Evolutionary conservation across 805 yeast species (phyloP), one percentile per base, ranked within the genome.

Genomic region (Lachancea quebecensis): DNA sequence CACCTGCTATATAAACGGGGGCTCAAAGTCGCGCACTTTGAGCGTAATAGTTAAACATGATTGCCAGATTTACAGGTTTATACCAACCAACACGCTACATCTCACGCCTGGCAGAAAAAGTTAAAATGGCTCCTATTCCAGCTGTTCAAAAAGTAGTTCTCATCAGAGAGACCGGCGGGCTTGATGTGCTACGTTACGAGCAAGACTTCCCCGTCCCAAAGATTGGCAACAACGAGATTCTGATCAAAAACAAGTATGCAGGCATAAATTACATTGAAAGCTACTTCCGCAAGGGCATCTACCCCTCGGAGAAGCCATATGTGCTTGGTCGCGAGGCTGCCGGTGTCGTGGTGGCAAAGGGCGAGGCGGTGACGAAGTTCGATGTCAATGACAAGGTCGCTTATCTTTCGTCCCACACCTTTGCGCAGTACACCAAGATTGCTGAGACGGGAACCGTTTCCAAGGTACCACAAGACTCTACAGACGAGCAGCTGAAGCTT

Each of bases 261-360:
- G 98, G 98, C 30, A 68, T 88, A 56, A 88, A 88, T 56, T 85
- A 77, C 69, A 83, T 88, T 52, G 97, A 90, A 57, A 71, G 79
- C 3, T 90, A 89, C 66, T 86, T 85, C 69, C 76, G 96, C 58
- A 75, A 68, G 41, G 96, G 96, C 4, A 56, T 83, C 4, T 90
- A 90, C 58, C 84, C 86, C 7, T 56, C 70, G 11, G 57, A 66
- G 27, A 59, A 66, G 39, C 97, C 98, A 0, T 73, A 70, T 50
- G 66, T 77, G 25, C 68, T 85, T 29, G 96, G 96, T 21, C 72
- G 88, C 48, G 87, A 81, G 55, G 91, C 87, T 2, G 64, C 79
- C 17, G 95, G 95, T 34, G 74, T 64, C 14, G 77, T 88, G 39
- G 88, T 73, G 31, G 76, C 79, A 4, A 74, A 75, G 16, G 95